Percentiles rank a stretch among this genome's conserved stretches.
Evolutionary conservation across 2,329 filamentous ascomycete genomes (phyloP).

Genomic region (Exophiala oligosperma): DNA sequence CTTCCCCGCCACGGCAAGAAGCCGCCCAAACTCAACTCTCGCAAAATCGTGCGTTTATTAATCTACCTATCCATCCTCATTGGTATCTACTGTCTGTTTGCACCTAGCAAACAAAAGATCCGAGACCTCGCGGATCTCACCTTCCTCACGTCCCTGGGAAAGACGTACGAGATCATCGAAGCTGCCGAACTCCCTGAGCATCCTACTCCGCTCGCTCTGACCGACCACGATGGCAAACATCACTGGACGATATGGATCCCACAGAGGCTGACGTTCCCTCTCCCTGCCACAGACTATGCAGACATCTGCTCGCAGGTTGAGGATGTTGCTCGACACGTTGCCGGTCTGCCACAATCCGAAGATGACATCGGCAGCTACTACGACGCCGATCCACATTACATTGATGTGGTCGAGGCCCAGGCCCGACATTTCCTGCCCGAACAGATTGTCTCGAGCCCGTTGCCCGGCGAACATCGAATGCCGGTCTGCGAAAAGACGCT

Average conservation of each 20-base stretch:
- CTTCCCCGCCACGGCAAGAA: conserved; percentile 66
- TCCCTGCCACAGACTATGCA: conserved; percentile 64
- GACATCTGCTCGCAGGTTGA: conserved; percentile 68
- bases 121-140: conserved; percentile 24
- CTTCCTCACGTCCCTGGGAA: conserved; percentile 42
- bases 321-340: conserved; percentile 62
- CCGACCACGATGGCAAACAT: conserved; percentile 62
- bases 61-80: conserved; percentile 55
- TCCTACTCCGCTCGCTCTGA: conserved; percentile 70
- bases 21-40: conserved; percentile 56
- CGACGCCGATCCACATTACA: conserved; percentile 64
- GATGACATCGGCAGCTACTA: conserved; percentile 56
- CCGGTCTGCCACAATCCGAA: conserved; percentile 54
- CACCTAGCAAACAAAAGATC: conserved; percentile 38
- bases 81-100: conserved; percentile 46
- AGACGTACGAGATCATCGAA: conserved; percentile 69
- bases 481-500: conserved; percentile 68
- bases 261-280: conserved; percentile 63
- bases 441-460: conserved; percentile 17
- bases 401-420: conserved; percentile 74
- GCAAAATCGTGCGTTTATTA: conserved; percentile 57
- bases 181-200: conserved; percentile 62
- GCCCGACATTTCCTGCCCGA: conserved; percentile 60
- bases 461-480: conserved; percentile 16
- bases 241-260: conserved; percentile 85